These are phyloP conservation scores for Solanum aculeatissimum DNA, from an alignment of 305 asterid species.

Conservation along the genomic window DNA sequence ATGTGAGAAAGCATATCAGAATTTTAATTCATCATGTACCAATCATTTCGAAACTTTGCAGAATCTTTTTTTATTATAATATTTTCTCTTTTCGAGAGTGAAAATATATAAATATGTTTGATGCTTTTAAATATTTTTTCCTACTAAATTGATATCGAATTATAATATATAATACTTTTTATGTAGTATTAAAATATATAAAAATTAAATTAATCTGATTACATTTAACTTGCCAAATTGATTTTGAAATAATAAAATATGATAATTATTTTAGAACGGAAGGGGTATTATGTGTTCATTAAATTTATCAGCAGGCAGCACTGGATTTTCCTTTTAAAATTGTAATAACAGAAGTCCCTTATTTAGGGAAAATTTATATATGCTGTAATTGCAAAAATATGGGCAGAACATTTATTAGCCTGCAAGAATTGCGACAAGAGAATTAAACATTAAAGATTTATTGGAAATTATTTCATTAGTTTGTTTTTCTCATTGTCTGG, in stretches of 20 bases:
- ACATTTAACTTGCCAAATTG: no score
- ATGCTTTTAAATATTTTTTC: no score
- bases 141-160: no score
- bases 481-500: fast-evolving
- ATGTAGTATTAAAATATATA: no score
- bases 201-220: no score
- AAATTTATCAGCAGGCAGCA: neutral
- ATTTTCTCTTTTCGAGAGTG: neutral
- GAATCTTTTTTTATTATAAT: neutral
- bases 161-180: no score
- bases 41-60: neutral
- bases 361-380: neutral
- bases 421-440: neutral
- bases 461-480: no score
- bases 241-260: no score
- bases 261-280: no score
- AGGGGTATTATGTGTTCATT: neutral
- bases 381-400: neutral
- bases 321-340: neutral
- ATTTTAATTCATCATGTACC: neutral
- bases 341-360: neutral
- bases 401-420: neutral
- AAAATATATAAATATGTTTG: no score
- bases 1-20: neutral
- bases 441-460: neutral